Evolutionary conservation across 371 early-diverging fungal genomes (phyloP).

Genomic region (Lichtheimia corymbifera): DNA sequence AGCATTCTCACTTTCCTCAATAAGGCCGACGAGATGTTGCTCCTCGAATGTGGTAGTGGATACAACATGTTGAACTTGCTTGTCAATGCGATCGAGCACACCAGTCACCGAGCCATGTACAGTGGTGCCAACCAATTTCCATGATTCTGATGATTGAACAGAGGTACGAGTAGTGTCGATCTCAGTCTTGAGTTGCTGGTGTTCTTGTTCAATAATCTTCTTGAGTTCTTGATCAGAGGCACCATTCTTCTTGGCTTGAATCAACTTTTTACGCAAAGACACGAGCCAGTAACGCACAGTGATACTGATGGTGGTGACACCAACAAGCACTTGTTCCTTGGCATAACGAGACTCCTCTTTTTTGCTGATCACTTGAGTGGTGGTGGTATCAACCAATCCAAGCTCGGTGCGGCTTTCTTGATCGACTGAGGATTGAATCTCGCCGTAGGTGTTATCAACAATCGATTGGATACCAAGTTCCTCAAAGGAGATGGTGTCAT

Average conservation of each 20-base stretch:
- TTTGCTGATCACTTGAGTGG: constrained; percentile 21
- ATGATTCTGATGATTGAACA: constrained; percentile 18
- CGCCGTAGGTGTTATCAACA: constrained; percentile 19
- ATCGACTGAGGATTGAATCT: constrained; percentile 11
- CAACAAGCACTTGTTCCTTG: constrained; percentile 24
- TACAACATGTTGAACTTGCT: constrained; percentile 19
- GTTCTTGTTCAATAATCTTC: constrained; percentile 22
- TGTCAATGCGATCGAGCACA: constrained; percentile 28
- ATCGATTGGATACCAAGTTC: constrained; percentile 20
- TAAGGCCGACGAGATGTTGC: constrained; percentile 20
- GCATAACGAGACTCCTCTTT: constrained; percentile 4
- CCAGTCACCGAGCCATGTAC: constrained; percentile 24
- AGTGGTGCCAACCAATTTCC: constrained; percentile 1
- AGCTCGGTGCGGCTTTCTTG: constrained; percentile 16
- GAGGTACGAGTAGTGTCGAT: constrained; percentile 16
- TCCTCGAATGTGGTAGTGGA: constrained; percentile 19
- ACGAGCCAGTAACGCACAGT: constrained; percentile 36
- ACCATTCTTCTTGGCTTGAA: constrained; percentile 28
- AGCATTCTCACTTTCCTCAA: constrained; percentile 25
- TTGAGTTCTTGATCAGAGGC: constrained; percentile 38
- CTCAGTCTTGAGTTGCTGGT: constrained; percentile 22
- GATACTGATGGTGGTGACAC: constrained; percentile 33
- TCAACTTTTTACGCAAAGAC: constrained; percentile 20
- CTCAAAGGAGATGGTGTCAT: constrained; percentile 10
- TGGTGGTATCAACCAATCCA: constrained; percentile 10